Percentiles rank a stretch among this genome's conserved stretches.
Evolutionary conservation across 2,329 filamentous ascomycete genomes (phyloP).

Genomic region (Falciphora oryzae): DNA sequence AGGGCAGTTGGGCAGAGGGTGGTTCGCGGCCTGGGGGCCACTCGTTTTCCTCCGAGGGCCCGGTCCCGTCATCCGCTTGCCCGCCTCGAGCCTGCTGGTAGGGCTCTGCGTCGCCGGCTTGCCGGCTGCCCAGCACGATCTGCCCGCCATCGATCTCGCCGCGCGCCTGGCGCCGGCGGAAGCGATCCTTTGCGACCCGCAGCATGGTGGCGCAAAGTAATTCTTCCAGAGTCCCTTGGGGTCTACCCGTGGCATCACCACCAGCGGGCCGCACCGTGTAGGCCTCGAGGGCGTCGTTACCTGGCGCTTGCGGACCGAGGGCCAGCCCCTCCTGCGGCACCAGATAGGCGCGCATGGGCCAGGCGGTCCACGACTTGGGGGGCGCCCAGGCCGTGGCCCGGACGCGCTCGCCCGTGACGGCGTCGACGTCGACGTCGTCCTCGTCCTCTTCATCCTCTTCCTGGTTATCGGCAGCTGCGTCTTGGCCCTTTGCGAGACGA

Average conservation of each 20-base stretch:
- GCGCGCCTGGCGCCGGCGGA: constrained; percentile 24
- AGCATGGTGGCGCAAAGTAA: constrained; percentile 62
- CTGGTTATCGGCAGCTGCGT: constrained; percentile 13
- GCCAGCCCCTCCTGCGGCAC: constrained; percentile 52
- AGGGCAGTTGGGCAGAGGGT: constrained; percentile 6
- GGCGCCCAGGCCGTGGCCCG: constrained; percentile 38
- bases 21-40: constrained; percentile 2
- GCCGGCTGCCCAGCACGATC: constrained; percentile 13
- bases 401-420: constrained; percentile 20
- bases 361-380: constrained; percentile 70
- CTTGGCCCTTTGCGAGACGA: not conserved
- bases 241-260: constrained; percentile 24
- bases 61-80: constrained; percentile 10
- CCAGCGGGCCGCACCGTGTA: constrained; percentile 47
- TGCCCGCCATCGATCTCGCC: constrained; percentile 13
- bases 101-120: not conserved
- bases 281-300: constrained; percentile 39
- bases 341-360: constrained; percentile 62
- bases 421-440: constrained; percentile 16
- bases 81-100: constrained; percentile 9
- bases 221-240: constrained; percentile 49
- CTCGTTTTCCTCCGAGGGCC: constrained; percentile 15
- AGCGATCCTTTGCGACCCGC: constrained; percentile 61
- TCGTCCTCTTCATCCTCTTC: constrained; percentile 29
- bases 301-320: constrained; percentile 19